Evolutionary conservation across 2,329 filamentous ascomycete genomes (phyloP).

Genomic region (Cordyceps fumosorosea): DNA sequence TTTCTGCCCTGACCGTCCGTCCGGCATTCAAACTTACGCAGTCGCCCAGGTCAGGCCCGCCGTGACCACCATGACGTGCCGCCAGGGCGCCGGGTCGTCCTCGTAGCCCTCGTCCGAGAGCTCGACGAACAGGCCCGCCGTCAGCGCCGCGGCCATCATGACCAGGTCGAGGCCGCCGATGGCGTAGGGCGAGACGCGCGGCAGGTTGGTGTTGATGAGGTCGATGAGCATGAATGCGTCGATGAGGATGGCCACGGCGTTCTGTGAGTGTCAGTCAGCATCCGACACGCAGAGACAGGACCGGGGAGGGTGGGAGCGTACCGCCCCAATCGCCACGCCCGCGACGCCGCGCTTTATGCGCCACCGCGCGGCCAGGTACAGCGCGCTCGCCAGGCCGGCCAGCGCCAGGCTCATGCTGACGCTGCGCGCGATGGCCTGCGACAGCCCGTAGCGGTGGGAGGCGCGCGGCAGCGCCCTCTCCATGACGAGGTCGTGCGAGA

Average conservation of each 20-base stretch:
- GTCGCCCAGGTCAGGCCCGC: constrained; percentile 8
- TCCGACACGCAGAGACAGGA: too few species aligned
- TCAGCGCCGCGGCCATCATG: constrained; percentile 10
- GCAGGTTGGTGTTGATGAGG: constrained; percentile 8
- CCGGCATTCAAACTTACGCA: not conserved
- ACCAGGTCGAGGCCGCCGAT: constrained; percentile 10
- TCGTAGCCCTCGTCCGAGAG: constrained; percentile 4
- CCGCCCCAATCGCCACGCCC: constrained; percentile 5
- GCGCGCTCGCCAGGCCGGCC: not conserved
- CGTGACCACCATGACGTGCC: constrained; percentile 7
- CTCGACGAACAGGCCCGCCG: constrained; percentile 8
- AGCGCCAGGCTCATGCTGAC: constrained; percentile 3
- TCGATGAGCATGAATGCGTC: constrained; percentile 9
- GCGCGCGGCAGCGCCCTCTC: constrained; percentile 5
- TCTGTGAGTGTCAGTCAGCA: not conserved
- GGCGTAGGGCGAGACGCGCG: constrained; percentile 7
- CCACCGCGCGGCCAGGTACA: constrained; percentile 4
- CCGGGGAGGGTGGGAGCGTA: not conserved
- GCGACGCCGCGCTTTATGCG: constrained; percentile 1
- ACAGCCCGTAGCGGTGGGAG: not conserved
- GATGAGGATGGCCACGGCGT: constrained; percentile 11
- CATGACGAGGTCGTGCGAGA: constrained; percentile 3
- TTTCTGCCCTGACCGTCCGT: not conserved
- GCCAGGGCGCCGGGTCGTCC: constrained; percentile 5
- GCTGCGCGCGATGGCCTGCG: constrained; percentile 9